These are phyloP conservation scores for Mikania micrantha DNA, from an alignment of 129 eudicot species.

Conservation along the genomic window DNA sequence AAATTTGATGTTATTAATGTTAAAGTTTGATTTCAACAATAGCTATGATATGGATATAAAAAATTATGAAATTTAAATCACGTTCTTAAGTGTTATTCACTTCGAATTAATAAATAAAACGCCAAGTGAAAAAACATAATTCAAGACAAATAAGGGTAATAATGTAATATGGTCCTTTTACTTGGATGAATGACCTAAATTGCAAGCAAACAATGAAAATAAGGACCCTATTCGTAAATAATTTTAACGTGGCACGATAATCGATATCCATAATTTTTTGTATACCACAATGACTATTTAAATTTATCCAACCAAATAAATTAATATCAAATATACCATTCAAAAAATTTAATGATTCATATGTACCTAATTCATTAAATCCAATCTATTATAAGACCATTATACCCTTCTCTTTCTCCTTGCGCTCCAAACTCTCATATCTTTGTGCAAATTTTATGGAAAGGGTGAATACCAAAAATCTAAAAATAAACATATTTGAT, in stretches of 20 bases:
- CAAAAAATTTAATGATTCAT: no score
- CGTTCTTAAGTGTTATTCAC: not conserved
- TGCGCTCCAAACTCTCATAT: not conserved
- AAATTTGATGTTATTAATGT: not conserved
- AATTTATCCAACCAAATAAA: no score
- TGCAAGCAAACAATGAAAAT: not conserved
- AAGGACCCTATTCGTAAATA: not conserved
- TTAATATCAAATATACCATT: no score
- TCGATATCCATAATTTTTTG: no score
- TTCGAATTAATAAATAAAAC: no score
- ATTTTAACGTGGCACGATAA: no score
- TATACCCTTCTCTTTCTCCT: not conserved
- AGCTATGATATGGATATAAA: not conserved
- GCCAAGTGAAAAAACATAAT: no score
- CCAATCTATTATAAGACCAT: not conserved
- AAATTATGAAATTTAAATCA: not conserved
- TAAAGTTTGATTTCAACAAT: not conserved
- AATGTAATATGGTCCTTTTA: not conserved
- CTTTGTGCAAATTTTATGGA: no score
- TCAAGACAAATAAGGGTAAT: not conserved
- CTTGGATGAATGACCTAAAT: not conserved
- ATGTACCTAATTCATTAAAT: not conserved
- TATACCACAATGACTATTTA: no score
- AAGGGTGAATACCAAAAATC: not conserved
- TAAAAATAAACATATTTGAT: not conserved